phyloP scores from a whole-genome alignment of 305 asterid species.

The Fraxinus greggii region DNA sequence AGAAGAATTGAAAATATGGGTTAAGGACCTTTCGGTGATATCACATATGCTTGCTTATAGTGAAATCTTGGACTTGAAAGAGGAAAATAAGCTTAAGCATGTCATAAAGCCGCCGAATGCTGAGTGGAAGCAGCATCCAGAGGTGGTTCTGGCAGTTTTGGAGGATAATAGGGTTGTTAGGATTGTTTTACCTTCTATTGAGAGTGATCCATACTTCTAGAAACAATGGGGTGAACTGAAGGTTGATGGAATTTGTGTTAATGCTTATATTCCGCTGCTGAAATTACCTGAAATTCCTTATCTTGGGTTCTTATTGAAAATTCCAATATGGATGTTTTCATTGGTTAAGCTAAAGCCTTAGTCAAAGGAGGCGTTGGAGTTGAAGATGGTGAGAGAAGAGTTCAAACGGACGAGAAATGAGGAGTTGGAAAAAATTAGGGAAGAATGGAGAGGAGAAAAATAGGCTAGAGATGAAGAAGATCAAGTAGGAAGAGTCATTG shows the following conservation, averaged over 20 bases:
- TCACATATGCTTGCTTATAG: slow-evolving; percentile 66
- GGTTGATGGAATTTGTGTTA: slow-evolving; percentile 66
- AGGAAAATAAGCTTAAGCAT: slow-evolving; percentile 70
- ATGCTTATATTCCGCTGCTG: slow-evolving; percentile 77
- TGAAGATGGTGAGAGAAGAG: slow-evolving; percentile 73
- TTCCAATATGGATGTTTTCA: slow-evolving; percentile 55
- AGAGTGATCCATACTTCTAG: slow-evolving; percentile 75
- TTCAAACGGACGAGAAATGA: slow-evolving; percentile 40
- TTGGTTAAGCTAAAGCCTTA: slow-evolving; percentile 53
- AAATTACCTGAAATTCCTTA: slow-evolving; percentile 54
- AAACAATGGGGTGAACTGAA: slow-evolving; percentile 65
- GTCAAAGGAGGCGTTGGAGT: slow-evolving; percentile 78
- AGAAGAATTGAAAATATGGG: slow-evolving; percentile 69
- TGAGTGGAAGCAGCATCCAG: slow-evolving; percentile 54
- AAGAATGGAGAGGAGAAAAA: slow-evolving; percentile 64
- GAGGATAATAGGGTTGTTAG: slow-evolving; percentile 80
- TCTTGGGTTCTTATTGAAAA: slow-evolving; percentile 52
- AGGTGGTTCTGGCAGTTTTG: slow-evolving; percentile 78
- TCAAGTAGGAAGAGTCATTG: slow-evolving; percentile 44
- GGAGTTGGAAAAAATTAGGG: slow-evolving; percentile 46
- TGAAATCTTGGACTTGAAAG: slow-evolving; percentile 62
- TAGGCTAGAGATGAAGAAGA: slow-evolving; percentile 56
- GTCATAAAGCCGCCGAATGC: slow-evolving; percentile 57
- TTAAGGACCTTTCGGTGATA: slow-evolving; percentile 75
- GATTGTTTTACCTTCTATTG: slow-evolving; percentile 71